Base-by-base conservation (phyloP, 192 early-diverging fungal species). In the Backusella psychrophila region DNA sequence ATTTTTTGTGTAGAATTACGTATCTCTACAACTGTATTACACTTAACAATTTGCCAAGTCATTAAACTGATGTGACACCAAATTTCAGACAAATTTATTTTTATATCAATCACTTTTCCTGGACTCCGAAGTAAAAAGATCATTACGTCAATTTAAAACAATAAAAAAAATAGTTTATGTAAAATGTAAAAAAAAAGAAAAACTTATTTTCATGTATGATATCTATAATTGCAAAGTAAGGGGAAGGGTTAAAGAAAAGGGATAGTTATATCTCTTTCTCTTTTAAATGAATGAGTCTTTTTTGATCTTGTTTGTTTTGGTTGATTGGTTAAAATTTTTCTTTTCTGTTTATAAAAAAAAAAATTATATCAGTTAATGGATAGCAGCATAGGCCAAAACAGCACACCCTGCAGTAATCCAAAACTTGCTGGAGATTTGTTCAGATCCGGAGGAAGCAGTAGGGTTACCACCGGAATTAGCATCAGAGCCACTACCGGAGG, bases 101-200 rank as follows among this genome's bases (percentile, higher is more conserved):
- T 63, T 63, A 63, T 63, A 63, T 63, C 56, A 26, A 63, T 26
- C 53, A 56, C n/a, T 56, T 56, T 56, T 56, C 56, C 56, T 63
- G 23, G 23, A 29, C 56, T 63, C 56, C 56, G 56, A 63, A 63
- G 21, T 63, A 63, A 12, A 63, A 29, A 63, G 56, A 12, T 63
- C 56, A 63, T 63, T 63, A 63, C 56, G 56, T 63, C 56, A 63
- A 63, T 63, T 63, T 63, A 63, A 26, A 63, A 63, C 56, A 63
- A 63, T 63, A 63, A 63, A 63, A 63, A 63, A 63, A 63, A n/a
- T 26, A 14, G 56, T 63, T 63, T 63, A 63, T 63, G 56, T 63
- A 63, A 39, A 29, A 29, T 63, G 26, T 63, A 29, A 29, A 63
- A 29, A 59, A 63, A 63, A 63, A 33, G 33, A 33, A 14, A 63